Evolutionary conservation across 1,139 yeast species (phyloP).

Genomic region (Kodamaea plutei): DNA sequence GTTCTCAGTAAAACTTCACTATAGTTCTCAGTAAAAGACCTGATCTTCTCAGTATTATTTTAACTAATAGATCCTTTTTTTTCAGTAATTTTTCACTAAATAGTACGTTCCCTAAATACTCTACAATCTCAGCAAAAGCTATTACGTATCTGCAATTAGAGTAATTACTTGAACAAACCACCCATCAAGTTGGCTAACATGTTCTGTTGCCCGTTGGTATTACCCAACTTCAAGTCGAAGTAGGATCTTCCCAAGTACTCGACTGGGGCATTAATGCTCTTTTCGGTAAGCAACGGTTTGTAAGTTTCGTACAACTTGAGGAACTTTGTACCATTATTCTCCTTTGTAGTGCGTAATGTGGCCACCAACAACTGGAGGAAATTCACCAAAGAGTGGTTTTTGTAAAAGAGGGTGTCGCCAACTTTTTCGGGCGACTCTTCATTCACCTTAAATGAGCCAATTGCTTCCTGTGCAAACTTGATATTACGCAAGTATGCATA

Average conservation of each 20-base stretch:
- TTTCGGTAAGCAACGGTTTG: slow-evolving; percentile 25
- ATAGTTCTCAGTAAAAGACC: too few relatives aligned
- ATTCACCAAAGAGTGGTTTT: slow-evolving; percentile 43
- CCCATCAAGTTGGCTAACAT: slow-evolving; percentile 85
- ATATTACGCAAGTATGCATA: slow-evolving; percentile 63
- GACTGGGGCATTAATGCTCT: slow-evolving; percentile 37
- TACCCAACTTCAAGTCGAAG: slow-evolving; percentile 42
- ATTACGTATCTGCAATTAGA: too few relatives aligned
- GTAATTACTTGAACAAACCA: slow-evolving; percentile 52
- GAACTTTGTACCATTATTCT: slow-evolving; percentile 44
- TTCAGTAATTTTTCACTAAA: too few relatives aligned
- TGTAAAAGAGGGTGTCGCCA: slow-evolving; percentile 16
- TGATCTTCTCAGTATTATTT: too few relatives aligned
- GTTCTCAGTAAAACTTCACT: too few relatives aligned
- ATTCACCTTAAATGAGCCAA: slow-evolving; percentile 31
- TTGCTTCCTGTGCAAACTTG: slow-evolving; percentile 49
- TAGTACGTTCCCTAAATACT: too few relatives aligned
- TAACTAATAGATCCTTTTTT: too few relatives aligned
- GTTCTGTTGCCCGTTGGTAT: slow-evolving; percentile 56
- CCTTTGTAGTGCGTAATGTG: slow-evolving; percentile 56
- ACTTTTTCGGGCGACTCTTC: slow-evolving; percentile 21
- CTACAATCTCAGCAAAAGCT: too few relatives aligned
- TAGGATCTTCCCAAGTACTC: slow-evolving; percentile 47
- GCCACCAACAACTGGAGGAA: slow-evolving; percentile 65
- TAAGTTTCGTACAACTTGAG: slow-evolving; percentile 47